These are phyloP conservation scores for Rosa hybrid DNA, from an alignment of 331 rosid species.

Conservation along the genomic window DNA sequence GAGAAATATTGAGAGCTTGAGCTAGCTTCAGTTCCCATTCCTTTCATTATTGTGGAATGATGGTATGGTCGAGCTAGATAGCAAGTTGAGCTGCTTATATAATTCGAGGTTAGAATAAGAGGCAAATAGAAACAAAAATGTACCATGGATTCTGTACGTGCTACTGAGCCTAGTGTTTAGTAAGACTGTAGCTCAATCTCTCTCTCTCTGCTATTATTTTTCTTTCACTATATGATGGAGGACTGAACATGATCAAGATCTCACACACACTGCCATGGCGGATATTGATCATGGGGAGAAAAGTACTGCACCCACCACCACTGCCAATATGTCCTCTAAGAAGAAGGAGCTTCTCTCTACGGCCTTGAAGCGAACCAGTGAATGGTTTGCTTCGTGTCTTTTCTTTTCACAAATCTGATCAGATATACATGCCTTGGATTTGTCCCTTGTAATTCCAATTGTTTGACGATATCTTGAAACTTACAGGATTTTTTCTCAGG, in stretches of 20 bases:
- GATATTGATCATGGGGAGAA: constrained; percentile 52
- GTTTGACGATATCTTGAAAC: constrained; percentile 26
- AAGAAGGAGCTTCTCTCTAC: constrained; percentile 84
- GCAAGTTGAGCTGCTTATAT: constrained; percentile 15
- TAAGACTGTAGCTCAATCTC: constrained; percentile 20
- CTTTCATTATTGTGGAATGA: constrained; percentile 15
- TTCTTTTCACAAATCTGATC: constrained; percentile 1
- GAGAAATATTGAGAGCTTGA: constrained; percentile 13
- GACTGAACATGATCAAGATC: constrained; percentile 23
- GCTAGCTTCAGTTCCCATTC: constrained; percentile 16
- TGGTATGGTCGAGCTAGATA: not conserved
- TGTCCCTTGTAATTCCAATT: not conserved
- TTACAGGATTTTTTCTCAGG: constrained; percentile 93
- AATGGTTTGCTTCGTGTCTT: constrained; percentile 56
- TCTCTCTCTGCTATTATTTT: constrained; percentile 32
- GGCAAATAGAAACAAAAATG: constrained; percentile 32
- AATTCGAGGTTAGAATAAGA: constrained; percentile 16
- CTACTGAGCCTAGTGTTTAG: constrained; percentile 17
- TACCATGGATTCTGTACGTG: constrained; percentile 12
- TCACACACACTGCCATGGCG: constrained; percentile 43
- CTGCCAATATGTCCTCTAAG: constrained; percentile 56
- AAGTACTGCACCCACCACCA: constrained; percentile 36
- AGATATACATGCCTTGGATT: constrained; percentile 3
- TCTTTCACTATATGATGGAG: constrained; percentile 29
- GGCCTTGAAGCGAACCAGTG: constrained; percentile 91